These are phyloP conservation scores for Salvia hispanica DNA, from an alignment of 257 asterid genomes.

Conservation along the genomic window DNA sequence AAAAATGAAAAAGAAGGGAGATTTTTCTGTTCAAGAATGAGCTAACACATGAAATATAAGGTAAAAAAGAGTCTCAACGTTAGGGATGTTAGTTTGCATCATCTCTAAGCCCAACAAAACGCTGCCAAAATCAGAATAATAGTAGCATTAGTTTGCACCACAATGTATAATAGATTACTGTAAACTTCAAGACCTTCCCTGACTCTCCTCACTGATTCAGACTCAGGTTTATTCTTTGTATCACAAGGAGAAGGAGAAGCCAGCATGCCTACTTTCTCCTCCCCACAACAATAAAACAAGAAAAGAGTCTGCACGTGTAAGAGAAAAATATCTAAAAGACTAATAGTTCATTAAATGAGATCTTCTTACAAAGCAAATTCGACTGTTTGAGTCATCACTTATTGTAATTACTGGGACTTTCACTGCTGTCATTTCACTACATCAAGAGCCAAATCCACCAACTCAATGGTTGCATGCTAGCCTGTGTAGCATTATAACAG, in stretches of 20 bases:
- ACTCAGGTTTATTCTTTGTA: background rate
- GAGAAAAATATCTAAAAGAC: background rate
- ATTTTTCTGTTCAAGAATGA: background rate
- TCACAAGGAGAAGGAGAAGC: background rate
- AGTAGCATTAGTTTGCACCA: background rate
- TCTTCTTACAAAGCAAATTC: background rate
- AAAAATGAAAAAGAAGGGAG: slow-evolving; percentile 4
- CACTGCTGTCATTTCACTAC: background rate
- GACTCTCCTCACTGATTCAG: too few species aligned
- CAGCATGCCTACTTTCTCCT: background rate
- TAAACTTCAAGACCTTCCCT: background rate
- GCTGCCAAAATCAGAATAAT: slow-evolving; percentile 20
- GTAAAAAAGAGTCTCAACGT: background rate
- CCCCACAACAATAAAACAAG: background rate
- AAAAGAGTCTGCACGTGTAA: background rate
- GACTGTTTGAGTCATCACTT: background rate
- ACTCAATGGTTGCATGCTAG: background rate
- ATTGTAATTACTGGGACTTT: background rate
- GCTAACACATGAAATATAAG: slow-evolving; percentile 8
- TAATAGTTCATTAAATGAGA: slow-evolving; percentile 2
- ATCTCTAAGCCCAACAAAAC: background rate
- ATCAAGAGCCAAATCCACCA: background rate
- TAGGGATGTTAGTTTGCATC: slow-evolving; percentile 11
- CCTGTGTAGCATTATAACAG: background rate
- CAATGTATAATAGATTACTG: background rate